phyloP scores from a whole-genome alignment of 148 eudicot species.

The Persicaria tinctoria region DNA sequence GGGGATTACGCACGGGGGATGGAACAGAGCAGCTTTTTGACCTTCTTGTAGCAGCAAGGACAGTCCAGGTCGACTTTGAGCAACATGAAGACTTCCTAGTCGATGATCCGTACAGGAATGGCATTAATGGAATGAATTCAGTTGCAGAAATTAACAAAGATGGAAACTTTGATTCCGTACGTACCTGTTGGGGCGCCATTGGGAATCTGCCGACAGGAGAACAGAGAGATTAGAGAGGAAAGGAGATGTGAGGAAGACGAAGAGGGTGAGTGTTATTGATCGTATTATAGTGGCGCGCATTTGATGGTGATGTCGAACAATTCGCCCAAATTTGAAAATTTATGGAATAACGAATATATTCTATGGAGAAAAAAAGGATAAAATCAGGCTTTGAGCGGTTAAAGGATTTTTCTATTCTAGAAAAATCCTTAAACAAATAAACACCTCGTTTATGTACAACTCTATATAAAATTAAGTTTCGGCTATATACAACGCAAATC shows the following conservation, averaged over 20 bases:
- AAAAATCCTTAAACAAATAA: no score
- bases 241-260: background rate
- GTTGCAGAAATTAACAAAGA: background rate
- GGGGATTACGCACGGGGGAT: constrained; percentile 54
- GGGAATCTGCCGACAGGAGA: background rate
- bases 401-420: no score
- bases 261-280: background rate
- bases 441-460: no score
- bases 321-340: no score
- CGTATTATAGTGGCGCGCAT: background rate
- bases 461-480: no score
- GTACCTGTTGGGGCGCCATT: constrained; percentile 11
- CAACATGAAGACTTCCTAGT: constrained; percentile 56
- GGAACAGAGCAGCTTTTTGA: constrained; percentile 55
- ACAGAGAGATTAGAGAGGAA: background rate
- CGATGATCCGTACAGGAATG: background rate
- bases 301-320: no score
- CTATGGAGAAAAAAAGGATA: no score
- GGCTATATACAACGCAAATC: no score
- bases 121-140: background rate
- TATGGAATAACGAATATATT: no score
- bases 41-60: constrained; percentile 56
- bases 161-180: background rate
- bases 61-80: constrained; percentile 78
- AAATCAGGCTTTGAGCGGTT: no score